Evolutionary conservation across 306 rosid species (phyloP), one percentile per base, ranked within the genome.

Genomic region (Cucumis hystrix): DNA sequence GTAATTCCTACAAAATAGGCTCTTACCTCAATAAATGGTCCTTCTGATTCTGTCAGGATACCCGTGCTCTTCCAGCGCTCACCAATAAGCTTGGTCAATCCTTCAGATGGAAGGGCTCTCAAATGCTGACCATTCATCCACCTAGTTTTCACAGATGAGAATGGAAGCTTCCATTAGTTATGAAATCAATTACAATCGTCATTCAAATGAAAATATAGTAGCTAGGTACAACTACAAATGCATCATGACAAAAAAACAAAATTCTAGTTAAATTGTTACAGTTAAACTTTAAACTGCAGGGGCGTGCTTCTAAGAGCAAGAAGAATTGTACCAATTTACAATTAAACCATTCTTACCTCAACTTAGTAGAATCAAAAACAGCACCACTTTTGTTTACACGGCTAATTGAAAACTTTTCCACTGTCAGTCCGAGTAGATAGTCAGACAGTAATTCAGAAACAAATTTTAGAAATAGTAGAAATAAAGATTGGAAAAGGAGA

Each of bases 91-190:
- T 88, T 89, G 84, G 82, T 88, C 81, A 89, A 77, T 81, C 87
- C 92, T 70, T 86, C 89, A 1, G 89, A 86, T 23, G 96, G 90
- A 51, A 88, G 90, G 60, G 85, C 92, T 85, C 92, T 86, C 75
- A 95, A 87, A 79, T 92, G 87, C 74, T 95, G 97, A 84, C 99
- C 99, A 85, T 95, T 95, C 99, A 95, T 95, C 97, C 99, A 95
- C 87, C 97, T 92, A 75, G 28, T 54, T 35, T 18, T 35, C 66
- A 58, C 35, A 35, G 13, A 56, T 12, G n/a, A n/a, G 23, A 74
- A 17, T 54, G 51, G 51, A 35, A 30, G 35, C 63, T 74, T 52
- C 47, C 41, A 74, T 40, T 54, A 55, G 64, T 56, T 35, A 55
- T 37, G 35, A 57, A 74, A 65, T 40, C 45, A n/a, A 57, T 71